Evolutionary conservation across 1,284 basidiomycete genomes (phyloP).

Genomic region (Tremellales sp.): DNA sequence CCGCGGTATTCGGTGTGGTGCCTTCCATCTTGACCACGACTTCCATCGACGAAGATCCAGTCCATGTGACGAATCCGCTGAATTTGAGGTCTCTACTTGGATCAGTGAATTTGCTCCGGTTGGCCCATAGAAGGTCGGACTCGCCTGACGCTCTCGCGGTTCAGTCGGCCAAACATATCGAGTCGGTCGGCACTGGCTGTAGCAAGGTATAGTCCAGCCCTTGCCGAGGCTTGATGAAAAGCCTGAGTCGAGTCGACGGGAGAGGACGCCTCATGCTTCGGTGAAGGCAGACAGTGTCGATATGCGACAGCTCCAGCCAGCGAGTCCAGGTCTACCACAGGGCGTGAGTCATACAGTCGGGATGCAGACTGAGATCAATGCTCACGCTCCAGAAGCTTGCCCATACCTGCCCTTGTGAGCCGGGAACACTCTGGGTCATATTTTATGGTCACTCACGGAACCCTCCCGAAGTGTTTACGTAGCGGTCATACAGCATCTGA

Average conservation of each 20-base stretch:
- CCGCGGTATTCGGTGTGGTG: slow-evolving; percentile 48
- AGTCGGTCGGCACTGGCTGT: slow-evolving; percentile 72
- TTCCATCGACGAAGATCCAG: slow-evolving; percentile 72
- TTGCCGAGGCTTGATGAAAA: slow-evolving; percentile 55
- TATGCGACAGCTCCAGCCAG: slow-evolving; percentile 77
- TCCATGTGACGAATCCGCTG: slow-evolving; percentile 74
- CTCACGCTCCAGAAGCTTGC: slow-evolving; percentile 47
- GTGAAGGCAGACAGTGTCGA: slow-evolving; percentile 62
- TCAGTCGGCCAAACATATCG: slow-evolving; percentile 46
- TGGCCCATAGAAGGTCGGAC: slow-evolving; percentile 2
- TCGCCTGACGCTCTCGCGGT: slow-evolving; percentile 48
- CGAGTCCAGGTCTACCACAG: slow-evolving; percentile 60
- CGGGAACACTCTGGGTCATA: too few relatives aligned
- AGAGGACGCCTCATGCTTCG: slow-evolving; percentile 1
- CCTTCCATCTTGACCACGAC: slow-evolving; percentile 75
- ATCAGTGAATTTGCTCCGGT: not conserved
- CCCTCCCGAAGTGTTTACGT: slow-evolving; percentile 46
- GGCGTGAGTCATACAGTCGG: not conserved
- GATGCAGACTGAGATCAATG: not conserved
- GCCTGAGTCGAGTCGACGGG: slow-evolving; percentile 22
- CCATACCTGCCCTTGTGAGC: slow-evolving; percentile 43
- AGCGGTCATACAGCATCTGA: slow-evolving; percentile 37
- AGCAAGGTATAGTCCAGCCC: slow-evolving; percentile 71
- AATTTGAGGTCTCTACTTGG: slow-evolving; percentile 61
- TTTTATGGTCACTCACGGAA: slow-evolving; percentile 32